These are phyloP conservation scores for Dryadomyces quercus-mongolicae DNA, from an alignment of 2,329 filamentous ascomycete species.

Conservation along the genomic window DNA sequence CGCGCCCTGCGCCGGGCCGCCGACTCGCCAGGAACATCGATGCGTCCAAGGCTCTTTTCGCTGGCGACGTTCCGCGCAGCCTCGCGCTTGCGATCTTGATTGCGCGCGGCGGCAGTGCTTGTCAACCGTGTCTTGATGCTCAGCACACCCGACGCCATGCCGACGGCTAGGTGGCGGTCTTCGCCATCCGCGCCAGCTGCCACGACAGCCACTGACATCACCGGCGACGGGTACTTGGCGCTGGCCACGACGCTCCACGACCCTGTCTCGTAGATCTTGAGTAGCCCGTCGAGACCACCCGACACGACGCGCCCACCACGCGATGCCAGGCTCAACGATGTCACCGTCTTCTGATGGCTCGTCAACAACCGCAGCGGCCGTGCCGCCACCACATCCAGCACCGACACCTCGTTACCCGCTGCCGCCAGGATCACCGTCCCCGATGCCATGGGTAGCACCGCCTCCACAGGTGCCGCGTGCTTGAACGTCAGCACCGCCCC, in stretches of 20 bases:
- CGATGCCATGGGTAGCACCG: conserved; percentile 74
- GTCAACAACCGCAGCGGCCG: conserved; percentile 76
- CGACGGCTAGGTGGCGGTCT: conserved; percentile 88
- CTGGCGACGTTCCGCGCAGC: conserved; percentile 35
- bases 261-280: conserved; percentile 92
- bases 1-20: not conserved
- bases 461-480: conserved; percentile 79
- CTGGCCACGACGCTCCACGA: conserved; percentile 95
- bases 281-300: conserved; percentile 84
- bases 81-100: conserved; percentile 26
- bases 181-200: conserved; percentile 53
- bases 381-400: conserved; percentile 85
- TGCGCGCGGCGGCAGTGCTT: conserved; percentile 10
- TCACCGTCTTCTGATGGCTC: conserved; percentile 98
- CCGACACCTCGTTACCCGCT: conserved; percentile 75
- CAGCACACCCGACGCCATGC: conserved; percentile 87
- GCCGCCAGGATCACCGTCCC: conserved; percentile 79
- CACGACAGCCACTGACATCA: conserved; percentile 73
- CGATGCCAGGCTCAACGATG: conserved; percentile 70
- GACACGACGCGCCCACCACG: conserved; percentile 71
- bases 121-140: conserved; percentile 14
- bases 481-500: conserved; percentile 81
- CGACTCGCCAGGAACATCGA: conserved; percentile 35
- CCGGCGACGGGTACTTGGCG: conserved; percentile 83
- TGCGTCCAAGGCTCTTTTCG: conserved; percentile 45